Conservation (phyloP, 805 yeast genomes). For the Sugiyamaella valdiviana region DNA sequence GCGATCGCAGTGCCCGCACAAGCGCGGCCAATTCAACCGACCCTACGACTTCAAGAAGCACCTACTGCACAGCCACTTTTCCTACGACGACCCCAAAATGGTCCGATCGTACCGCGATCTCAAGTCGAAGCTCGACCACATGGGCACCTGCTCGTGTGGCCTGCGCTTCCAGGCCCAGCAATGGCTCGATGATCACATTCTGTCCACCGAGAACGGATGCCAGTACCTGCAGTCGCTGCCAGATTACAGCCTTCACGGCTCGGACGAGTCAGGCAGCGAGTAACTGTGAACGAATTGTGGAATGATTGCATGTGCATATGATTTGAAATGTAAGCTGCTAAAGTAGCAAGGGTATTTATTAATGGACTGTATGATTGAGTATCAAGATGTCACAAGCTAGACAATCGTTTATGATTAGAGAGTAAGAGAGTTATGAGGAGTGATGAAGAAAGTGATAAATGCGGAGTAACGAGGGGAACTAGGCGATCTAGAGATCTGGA, state of each 20-base stretch:
- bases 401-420: too few species aligned
- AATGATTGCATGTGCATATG: neutral
- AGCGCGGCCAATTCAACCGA: slow-evolving; percentile 56
- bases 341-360: neutral
- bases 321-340: neutral
- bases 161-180: slow-evolving; percentile 41
- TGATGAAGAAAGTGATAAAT: too few species aligned
- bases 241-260: neutral
- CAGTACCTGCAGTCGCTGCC: slow-evolving; percentile 2
- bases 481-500: too few species aligned
- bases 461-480: too few species aligned
- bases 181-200: slow-evolving; percentile 53
- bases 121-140: slow-evolving; percentile 44
- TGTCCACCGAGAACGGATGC: slow-evolving; percentile 19
- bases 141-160: slow-evolving; percentile 54
- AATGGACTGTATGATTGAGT: neutral
- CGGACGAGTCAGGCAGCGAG: neutral
- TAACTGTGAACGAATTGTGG: neutral
- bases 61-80: slow-evolving; percentile 53
- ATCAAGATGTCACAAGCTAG: too few species aligned
- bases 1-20: slow-evolving; percentile 48
- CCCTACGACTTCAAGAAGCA: slow-evolving; percentile 67
- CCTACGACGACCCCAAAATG: slow-evolving; percentile 41
- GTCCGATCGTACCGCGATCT: slow-evolving; percentile 44
- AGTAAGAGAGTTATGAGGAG: too few species aligned